Evolutionary conservation across 495 filamentous ascomycete species (phyloP).

Genomic region (Xylaria bambusicola): DNA sequence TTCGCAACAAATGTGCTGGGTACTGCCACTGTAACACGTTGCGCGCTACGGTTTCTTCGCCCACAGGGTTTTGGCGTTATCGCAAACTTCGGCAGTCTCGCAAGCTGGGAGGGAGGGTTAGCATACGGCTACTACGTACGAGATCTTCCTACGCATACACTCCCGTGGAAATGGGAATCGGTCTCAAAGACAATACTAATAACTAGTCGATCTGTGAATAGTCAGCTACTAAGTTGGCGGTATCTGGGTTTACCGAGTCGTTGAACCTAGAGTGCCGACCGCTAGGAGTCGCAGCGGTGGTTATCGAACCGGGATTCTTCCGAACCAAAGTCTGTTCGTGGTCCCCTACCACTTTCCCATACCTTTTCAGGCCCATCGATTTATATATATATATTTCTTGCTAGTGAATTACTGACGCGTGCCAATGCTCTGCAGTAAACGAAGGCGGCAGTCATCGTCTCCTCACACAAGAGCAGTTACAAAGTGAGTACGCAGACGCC

Average conservation of each 20-base stretch:
- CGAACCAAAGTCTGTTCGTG: slow-evolving; percentile 36
- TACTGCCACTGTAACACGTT: slow-evolving; percentile 43
- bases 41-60: slow-evolving; percentile 47
- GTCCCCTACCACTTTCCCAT: no score
- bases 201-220: background rate
- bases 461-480: slow-evolving; percentile 19
- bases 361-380: no score
- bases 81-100: slow-evolving; percentile 49
- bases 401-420: no score
- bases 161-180: background rate
- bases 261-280: slow-evolving; percentile 44
- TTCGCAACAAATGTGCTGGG: slow-evolving; percentile 56
- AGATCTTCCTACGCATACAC: background rate
- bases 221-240: slow-evolving; percentile 48
- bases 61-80: slow-evolving; percentile 41
- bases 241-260: slow-evolving; percentile 43
- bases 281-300: slow-evolving; percentile 46
- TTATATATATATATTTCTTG: no score
- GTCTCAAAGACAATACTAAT: background rate
- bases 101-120: slow-evolving; percentile 35
- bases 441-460: slow-evolving; percentile 28
- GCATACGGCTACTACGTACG: slow-evolving; percentile 38
- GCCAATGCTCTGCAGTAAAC: no score
- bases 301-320: slow-evolving; percentile 54
- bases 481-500: slow-evolving; percentile 32